phyloP scores from a whole-genome alignment of 2,329 filamentous ascomycete species.

The Sclerotinia nivalis region DNA sequence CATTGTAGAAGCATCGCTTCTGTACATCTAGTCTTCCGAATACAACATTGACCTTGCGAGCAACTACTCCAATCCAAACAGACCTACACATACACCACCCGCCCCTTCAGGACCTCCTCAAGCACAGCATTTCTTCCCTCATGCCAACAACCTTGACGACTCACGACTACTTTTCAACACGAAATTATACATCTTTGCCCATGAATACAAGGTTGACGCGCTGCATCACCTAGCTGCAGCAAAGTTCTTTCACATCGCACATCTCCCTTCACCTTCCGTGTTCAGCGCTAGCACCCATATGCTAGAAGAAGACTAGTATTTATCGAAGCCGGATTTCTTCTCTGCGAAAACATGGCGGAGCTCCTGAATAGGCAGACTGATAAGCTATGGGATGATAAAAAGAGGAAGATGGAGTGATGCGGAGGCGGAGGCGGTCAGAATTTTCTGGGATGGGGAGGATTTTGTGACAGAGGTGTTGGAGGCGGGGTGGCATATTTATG shows the following conservation, averaged over 20 bases:
- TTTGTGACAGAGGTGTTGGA: background rate
- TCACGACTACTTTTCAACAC: background rate
- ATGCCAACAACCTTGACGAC: background rate
- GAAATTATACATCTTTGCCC: background rate
- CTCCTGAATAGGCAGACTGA: background rate
- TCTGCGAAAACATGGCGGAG: background rate
- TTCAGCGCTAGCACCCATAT: background rate
- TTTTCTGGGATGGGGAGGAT: background rate
- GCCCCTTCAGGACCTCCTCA: background rate
- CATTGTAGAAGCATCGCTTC: background rate
- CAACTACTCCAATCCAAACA: background rate
- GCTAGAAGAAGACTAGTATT: background rate
- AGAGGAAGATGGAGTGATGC: background rate
- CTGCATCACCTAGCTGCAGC: background rate
- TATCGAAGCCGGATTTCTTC: background rate
- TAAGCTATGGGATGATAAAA: background rate
- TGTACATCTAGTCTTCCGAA: background rate
- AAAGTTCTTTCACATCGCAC: background rate
- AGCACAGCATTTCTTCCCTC: background rate
- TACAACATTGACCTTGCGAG: background rate
- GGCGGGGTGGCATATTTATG: background rate
- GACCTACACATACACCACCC: background rate
- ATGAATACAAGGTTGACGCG: background rate
- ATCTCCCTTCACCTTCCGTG: background rate
- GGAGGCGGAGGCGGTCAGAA: background rate